Conservation (phyloP, 805 yeast species). For the Blastobotrys terrestris region DNA sequence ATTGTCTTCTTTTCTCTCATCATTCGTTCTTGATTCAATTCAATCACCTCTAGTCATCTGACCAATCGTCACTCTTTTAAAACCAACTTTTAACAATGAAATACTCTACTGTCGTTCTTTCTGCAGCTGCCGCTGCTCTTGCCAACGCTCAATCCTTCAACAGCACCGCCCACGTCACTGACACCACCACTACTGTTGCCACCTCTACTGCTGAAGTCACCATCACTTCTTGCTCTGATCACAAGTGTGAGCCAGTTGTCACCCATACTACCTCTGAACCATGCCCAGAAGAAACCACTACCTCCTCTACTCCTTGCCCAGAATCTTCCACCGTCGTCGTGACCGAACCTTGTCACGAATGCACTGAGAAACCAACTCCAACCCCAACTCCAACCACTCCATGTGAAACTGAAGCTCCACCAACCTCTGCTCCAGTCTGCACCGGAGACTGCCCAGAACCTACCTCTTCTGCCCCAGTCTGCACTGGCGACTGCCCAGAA, state of each 20-base stretch:
- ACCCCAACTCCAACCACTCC: conserved; percentile 1
- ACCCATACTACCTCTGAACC: neutral
- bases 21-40: too few relatives aligned
- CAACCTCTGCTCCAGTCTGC: conserved; percentile 1
- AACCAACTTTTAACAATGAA: conserved; percentile 13
- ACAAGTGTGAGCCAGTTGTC: conserved; percentile 4
- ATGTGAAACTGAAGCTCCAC: neutral
- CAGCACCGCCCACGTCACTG: conserved; percentile 7
- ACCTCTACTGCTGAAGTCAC: conserved; percentile 9
- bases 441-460: too few relatives aligned
- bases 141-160: too few relatives aligned
- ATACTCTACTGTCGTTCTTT: conserved; percentile 9
- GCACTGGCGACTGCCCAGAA: neutral
- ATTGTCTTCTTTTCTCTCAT: too few relatives aligned
- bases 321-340: neutral
- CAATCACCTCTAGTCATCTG: too few relatives aligned
- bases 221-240: conserved; percentile 11
- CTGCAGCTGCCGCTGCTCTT: conserved; percentile 13
- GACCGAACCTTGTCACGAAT: too few relatives aligned
- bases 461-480: conserved; percentile 4
- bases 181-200: conserved; percentile 9
- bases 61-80: conserved; percentile 2
- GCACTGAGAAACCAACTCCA: too few relatives aligned
- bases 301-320: conserved; percentile 1
- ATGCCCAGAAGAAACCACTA: too few relatives aligned